These are phyloP conservation scores for Ceriops zippeliana DNA, from an alignment of 345 rosid species.

Conservation along the genomic window DNA sequence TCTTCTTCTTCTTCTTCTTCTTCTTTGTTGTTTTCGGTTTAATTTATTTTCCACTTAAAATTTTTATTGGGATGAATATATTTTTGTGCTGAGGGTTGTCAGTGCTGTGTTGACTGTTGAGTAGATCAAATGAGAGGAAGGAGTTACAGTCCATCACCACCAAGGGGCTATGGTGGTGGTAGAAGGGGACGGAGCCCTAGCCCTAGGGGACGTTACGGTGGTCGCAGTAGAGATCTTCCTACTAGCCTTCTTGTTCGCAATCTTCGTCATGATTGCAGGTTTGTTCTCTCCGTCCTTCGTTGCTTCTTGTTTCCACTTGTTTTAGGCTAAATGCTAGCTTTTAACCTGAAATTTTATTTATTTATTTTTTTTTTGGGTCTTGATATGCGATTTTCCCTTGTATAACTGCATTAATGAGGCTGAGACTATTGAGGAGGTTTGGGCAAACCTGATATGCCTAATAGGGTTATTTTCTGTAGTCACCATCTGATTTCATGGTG, in stretches of 20 bases:
- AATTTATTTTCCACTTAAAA: background rate
- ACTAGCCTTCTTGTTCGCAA: slow-evolving; percentile 91
- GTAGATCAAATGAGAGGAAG: slow-evolving; percentile 68
- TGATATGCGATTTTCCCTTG: too few relatives aligned
- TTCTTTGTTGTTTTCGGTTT: background rate
- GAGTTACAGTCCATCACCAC: slow-evolving; percentile 90
- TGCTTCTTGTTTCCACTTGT: background rate
- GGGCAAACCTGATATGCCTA: too few relatives aligned
- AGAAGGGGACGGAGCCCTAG: slow-evolving; percentile 68
- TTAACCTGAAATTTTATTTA: too few relatives aligned
- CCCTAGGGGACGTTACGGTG: slow-evolving; percentile 52
- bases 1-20: background rate
- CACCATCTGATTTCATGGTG: too few relatives aligned
- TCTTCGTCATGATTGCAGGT: slow-evolving; percentile 85
- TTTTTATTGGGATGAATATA: background rate
- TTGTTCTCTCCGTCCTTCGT: background rate
- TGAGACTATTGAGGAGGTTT: too few relatives aligned
- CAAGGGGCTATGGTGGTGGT: slow-evolving; percentile 50
- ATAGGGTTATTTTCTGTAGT: too few relatives aligned
- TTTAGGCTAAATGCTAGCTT: too few relatives aligned
- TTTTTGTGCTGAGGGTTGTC: background rate
- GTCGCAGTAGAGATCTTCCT: slow-evolving; percentile 59
- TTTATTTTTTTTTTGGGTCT: too few relatives aligned
- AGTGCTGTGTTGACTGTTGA: background rate
- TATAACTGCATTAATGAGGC: too few relatives aligned